Evolutionary conservation across 78 protist species (phyloP), one percentile per base, ranked within the genome.

Genomic region (Protostelium mycophagum): DNA sequence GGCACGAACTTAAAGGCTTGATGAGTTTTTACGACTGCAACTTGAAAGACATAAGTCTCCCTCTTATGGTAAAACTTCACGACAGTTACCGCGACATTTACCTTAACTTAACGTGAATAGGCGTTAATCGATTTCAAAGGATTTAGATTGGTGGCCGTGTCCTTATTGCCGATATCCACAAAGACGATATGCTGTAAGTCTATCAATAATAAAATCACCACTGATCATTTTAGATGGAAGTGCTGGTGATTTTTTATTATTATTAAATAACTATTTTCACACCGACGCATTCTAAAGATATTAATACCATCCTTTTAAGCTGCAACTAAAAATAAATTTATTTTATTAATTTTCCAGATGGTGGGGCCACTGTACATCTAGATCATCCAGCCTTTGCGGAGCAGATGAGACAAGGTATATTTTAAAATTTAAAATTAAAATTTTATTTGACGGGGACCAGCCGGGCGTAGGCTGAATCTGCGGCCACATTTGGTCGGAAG

Each of bases 111-210:
- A 51, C 16, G 73, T 94, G 73, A 51, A 25, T 16, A 51, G 94
- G 96, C 95, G 83, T 38, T 94, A 37, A 94, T 94, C 89, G 94
- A 94, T 83, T 94, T 88, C 63, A 63, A 93, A 85, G 94, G 96
- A 35, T 94, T 90, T 51, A 35, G 96, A 35, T 84, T 94, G 85
- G 88, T 94, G 28, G 96, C 96, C 0, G 51, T 91, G 90, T 91
- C 94, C 10, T 37, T 85, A 31, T 85, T 94, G 31, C 96, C 96
- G 29, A 91, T 94, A n/a, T 84, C 51, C 35, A 31, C 83, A 28
- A 89, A 91, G 5, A 94, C 96, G 0, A 90, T 94, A 29, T 91
- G 88, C 10, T 94, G 91, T 87, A 94, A 94, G 34, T 89, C 93
- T n/a, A 89, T 90, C n/a, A n/a, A n/a, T n/a, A n/a, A n/a, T n/a